Conservation (phyloP, 2,329 filamentous ascomycete species). For the Zymoseptoria crescenta region DNA sequence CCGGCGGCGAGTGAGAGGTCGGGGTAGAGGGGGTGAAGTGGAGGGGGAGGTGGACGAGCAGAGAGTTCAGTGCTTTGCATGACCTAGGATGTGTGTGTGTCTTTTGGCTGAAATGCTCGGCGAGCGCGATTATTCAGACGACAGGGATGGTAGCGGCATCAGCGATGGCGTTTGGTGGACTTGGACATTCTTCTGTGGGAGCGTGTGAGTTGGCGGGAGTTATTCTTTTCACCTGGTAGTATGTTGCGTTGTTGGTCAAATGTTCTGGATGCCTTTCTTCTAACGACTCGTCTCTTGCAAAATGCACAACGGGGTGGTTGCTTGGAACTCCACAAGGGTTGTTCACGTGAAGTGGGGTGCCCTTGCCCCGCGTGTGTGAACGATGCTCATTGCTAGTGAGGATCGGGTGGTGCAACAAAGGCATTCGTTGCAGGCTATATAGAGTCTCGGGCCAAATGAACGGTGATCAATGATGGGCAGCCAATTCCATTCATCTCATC, state of each 20-base stretch:
- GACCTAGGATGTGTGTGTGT: not conserved
- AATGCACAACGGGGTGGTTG: no score
- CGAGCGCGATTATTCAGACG: not conserved
- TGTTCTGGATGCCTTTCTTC: no score
- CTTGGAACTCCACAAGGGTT: no score
- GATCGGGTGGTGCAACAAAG: not conserved
- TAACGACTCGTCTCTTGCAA: not conserved
- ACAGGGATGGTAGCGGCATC: not conserved
- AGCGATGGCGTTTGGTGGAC: not conserved
- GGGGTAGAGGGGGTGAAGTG: not conserved
- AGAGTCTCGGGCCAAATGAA: not conserved
- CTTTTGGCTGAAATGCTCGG: not conserved
- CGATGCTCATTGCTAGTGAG: not conserved
- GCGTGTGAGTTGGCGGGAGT: not conserved
- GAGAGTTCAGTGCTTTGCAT: not conserved
- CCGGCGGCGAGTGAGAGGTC: not conserved
- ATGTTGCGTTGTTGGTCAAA: no score
- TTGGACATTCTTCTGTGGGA: not conserved
- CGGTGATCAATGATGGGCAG: not conserved
- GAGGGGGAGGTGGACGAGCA: no score
- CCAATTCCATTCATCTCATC: not conserved
- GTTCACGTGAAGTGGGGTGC: no score
- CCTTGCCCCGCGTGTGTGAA: not conserved
- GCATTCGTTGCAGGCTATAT: not conserved
- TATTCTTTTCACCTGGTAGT: no score